Evolutionary conservation across 2,329 filamentous ascomycete species (phyloP), one percentile per base, ranked within the genome.

Genomic region (Cercospora sp.): DNA sequence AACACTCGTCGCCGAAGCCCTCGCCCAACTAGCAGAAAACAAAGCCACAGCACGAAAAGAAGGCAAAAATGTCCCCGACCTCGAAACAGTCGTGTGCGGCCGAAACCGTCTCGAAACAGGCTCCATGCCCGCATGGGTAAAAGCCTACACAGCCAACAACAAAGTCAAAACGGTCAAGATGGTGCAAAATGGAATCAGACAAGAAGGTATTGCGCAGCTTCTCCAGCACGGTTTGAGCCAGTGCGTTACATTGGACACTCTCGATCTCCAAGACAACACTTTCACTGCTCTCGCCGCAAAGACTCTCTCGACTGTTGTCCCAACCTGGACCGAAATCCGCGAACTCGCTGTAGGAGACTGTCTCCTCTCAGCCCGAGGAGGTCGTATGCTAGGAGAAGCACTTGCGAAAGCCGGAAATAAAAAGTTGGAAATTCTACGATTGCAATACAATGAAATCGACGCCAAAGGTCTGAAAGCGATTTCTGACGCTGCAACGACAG

Each of bases 221-320:
- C 83, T 99, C 71, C 89, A 87, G 69, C 85, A 94, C 63, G 95
- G 95, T 70, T 85, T 99, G 63, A 87, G 85, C 71, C 86, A 92
- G 75, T 88, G 92, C 61, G 84, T 83, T 33, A 83, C 84, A 55
- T 85, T 99, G 65, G 85, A 90, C 77, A 87, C 93, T 13, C 83
- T 99, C 63, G 95, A 99, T 82, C 83, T 99, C 69, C 94, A 99
- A 80, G 95, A 99, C 82, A 99, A 99, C 82, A 98, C 95, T 0
- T 98, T 98, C 79, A 98, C 94, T 9, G 80, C 90, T 45, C 85
- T 86, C 70, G 95, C 94, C 26, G 92, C 92, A 31, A 90, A 85
- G 74, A 92, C 93, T 10, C 85, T 99, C 63, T 90, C 92, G 45
- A 87, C 86, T 72, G 92, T 93, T 5, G 85, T 94, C 23, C 84